Conservation (phyloP, 495 filamentous ascomycete genomes). For the Aspergillus panamensis region DNA sequence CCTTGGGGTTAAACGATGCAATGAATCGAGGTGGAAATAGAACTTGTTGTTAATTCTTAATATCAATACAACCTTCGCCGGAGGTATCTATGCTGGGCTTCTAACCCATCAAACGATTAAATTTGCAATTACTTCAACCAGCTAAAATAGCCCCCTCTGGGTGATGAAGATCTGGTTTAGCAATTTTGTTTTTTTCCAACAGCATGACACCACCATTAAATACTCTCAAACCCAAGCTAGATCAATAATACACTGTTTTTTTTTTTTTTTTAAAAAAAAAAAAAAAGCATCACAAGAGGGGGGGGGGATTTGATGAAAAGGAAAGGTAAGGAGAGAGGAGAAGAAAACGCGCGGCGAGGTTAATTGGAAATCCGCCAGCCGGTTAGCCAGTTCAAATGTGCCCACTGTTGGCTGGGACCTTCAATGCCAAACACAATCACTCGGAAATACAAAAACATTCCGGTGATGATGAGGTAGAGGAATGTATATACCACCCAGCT, state of each 20-base stretch:
- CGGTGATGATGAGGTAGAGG: slow-evolving; percentile 69
- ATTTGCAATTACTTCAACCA: background rate
- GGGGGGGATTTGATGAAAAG: background rate
- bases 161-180: background rate
- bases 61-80: background rate
- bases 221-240: background rate
- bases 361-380: slow-evolving; percentile 53
- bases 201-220: background rate
- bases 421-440: slow-evolving; percentile 98
- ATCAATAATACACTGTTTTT: slow-evolving; percentile 3
- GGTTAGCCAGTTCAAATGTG: slow-evolving; percentile 86
- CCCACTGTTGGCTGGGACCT: slow-evolving; percentile 76
- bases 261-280: too few species aligned
- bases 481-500: slow-evolving; percentile 63
- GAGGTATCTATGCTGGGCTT: too few species aligned
- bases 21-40: slow-evolving; percentile 45
- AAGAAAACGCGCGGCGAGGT: slow-evolving; percentile 5
- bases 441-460: slow-evolving; percentile 82
- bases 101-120: background rate
- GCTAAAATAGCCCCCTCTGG: background rate
- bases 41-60: slow-evolving; percentile 44
- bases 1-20: slow-evolving; percentile 55
- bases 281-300: background rate
- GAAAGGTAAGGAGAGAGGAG: background rate
- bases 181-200: background rate